phyloP scores from a whole-genome alignment of 768 basidiomycete genomes.

The Suillus discolor region DNA sequence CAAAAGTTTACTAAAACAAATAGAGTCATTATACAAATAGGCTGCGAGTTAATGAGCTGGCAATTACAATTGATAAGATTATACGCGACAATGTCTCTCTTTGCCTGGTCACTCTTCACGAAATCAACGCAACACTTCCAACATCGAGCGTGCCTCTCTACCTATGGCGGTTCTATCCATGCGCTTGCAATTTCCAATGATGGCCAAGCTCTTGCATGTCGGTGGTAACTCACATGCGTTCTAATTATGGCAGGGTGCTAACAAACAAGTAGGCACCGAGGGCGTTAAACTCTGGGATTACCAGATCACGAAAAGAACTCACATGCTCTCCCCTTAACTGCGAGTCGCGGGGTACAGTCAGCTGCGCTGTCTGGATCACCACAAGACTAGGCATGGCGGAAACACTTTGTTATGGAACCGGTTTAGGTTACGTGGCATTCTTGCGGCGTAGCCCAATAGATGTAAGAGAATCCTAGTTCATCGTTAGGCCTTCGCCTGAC shows the following conservation, averaged over 20 bases:
- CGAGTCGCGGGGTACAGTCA: conserved; percentile 1
- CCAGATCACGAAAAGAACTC: neutral
- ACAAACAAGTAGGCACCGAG: conserved; percentile 5
- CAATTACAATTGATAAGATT: too few species aligned
- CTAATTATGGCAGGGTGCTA: neutral
- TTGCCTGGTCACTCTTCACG: neutral
- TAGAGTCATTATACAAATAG: too few species aligned
- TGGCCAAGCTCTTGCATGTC: conserved; percentile 1
- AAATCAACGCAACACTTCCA: neutral
- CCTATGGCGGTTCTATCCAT: neutral
- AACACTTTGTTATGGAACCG: conserved; percentile 15
- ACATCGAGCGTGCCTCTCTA: neutral
- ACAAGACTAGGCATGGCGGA: neutral
- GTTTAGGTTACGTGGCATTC: neutral
- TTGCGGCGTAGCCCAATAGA: too few species aligned
- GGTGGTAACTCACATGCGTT: conserved; percentile 14
- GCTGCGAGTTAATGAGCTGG: too few species aligned
- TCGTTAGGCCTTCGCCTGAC: too few species aligned
- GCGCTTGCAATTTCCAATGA: conserved; percentile 8
- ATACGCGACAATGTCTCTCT: neutral
- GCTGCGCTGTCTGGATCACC: conserved; percentile 10
- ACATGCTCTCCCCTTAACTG: neutral
- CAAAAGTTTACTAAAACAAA: too few species aligned
- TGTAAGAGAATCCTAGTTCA: too few species aligned
- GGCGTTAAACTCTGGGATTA: conserved; percentile 13